Conservation (phyloP, 1,284 basidiomycete species). For the Trametes hirsuta region DNA sequence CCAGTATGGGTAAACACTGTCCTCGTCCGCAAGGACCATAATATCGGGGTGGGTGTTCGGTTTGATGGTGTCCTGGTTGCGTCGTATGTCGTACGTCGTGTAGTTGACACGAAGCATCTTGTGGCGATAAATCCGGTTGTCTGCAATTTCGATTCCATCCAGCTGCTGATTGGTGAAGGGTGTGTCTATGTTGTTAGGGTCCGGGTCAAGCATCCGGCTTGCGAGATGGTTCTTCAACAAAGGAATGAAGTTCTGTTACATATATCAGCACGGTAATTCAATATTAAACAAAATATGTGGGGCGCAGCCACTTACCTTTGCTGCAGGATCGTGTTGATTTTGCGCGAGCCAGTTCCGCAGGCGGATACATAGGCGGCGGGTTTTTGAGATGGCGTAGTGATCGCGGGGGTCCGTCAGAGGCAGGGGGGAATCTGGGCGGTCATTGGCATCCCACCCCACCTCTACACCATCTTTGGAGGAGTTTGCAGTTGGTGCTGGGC, state of each 20-base stretch:
- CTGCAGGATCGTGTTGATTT: background rate
- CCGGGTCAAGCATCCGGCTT: conserved; percentile 12
- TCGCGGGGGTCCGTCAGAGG: background rate
- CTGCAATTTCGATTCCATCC: background rate
- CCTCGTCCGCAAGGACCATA: conserved; percentile 33
- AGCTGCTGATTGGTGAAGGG: conserved; percentile 20
- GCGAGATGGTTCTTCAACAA: conserved; percentile 30
- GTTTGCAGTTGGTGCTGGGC: too few relatives aligned
- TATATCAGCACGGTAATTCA: too few relatives aligned
- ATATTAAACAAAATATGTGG: background rate
- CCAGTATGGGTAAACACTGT: conserved; percentile 22
- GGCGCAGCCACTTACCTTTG: background rate
- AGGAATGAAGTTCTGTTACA: conserved; percentile 26
- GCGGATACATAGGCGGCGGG: background rate
- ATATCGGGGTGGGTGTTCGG: conserved; percentile 36
- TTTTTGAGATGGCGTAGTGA: background rate
- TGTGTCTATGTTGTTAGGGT: conserved; percentile 3
- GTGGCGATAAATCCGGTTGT: conserved; percentile 36
- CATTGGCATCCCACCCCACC: background rate
- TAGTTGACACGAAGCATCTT: conserved; percentile 41
- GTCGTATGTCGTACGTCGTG: conserved; percentile 46
- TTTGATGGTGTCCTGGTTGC: conserved; percentile 43
- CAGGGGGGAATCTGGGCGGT: background rate
- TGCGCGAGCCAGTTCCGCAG: background rate
- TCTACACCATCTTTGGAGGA: too few relatives aligned